These are phyloP conservation scores for Apiotrichum gamsii DNA, from an alignment of 1,284 basidiomycete genomes.

Conservation along the genomic window DNA sequence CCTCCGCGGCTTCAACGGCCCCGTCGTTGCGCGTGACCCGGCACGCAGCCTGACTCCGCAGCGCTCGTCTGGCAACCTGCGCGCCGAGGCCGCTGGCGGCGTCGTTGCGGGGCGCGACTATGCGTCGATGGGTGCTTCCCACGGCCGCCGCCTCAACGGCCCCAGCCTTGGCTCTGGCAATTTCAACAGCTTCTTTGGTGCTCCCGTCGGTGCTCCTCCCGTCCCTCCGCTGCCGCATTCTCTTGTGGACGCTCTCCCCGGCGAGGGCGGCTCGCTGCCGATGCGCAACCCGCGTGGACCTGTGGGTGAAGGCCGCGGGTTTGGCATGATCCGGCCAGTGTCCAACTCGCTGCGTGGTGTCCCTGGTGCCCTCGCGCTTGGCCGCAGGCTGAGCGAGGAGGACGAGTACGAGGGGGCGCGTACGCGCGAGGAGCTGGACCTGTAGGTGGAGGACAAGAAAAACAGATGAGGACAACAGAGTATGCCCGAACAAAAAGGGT, in stretches of 20 bases:
- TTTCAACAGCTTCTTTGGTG: conserved; percentile 29
- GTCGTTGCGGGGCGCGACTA: conserved; percentile 47
- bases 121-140: conserved; percentile 34
- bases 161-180: conserved; percentile 21
- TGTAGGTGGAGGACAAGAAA: neutral
- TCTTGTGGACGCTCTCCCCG: conserved; percentile 1
- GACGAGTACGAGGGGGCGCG: conserved; percentile 28
- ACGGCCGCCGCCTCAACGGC: conserved; percentile 26
- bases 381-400: conserved; percentile 30
- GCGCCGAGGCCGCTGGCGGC: conserved; percentile 82
- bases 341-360: conserved; percentile 18
- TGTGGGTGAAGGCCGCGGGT: conserved; percentile 34
- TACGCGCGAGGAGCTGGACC: conserved; percentile 15
- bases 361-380: conserved; percentile 13
- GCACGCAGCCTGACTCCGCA: conserved; percentile 72
- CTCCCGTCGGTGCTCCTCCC: conserved; percentile 29
- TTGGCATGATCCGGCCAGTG: conserved; percentile 9
- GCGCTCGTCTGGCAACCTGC: conserved; percentile 82
- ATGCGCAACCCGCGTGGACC: conserved; percentile 42
- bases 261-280: conserved; percentile 15
- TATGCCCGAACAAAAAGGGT: no score
- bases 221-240: conserved; percentile 32
- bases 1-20: conserved; percentile 49
- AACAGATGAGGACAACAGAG: no score
- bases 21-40: conserved; percentile 67